A percentile compares a stretch with the other conserved stretches of the same genome.
phyloP scores from a whole-genome alignment of 1,284 basidiomycete genomes.

The Cutaneotrichosporon arboriforme region DNA sequence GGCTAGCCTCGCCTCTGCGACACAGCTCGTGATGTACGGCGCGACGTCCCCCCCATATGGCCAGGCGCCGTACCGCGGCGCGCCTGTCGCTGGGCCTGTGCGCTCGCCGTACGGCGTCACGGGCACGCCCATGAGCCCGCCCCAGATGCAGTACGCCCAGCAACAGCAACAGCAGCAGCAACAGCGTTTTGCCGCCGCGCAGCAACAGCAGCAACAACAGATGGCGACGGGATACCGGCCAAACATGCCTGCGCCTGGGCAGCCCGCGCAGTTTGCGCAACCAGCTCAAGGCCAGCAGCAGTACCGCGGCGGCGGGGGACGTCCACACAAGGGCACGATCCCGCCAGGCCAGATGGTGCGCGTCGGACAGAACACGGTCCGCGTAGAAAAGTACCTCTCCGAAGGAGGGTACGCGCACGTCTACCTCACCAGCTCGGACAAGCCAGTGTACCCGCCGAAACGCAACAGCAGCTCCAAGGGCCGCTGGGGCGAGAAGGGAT shows the following conservation, averaged over 20 bases:
- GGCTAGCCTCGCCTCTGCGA: too few species aligned
- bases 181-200: background rate
- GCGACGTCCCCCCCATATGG: background rate
- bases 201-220: conserved; percentile 1
- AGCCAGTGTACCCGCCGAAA: conserved; percentile 62
- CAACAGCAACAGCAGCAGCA: conserved; percentile 2
- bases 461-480: conserved; percentile 21
- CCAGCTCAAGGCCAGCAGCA: conserved; percentile 1
- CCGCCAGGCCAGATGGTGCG: conserved; percentile 74
- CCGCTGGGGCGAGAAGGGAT: conserved; percentile 54
- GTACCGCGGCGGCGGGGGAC: background rate
- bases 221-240: background rate
- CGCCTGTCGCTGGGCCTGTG: background rate
- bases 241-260: too few species aligned
- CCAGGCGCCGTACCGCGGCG: background rate
- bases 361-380: conserved; percentile 83
- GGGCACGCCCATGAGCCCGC: background rate
- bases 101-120: background rate
- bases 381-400: conserved; percentile 81
- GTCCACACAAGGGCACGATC: conserved; percentile 48
- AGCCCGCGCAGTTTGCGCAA: background rate
- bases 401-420: conserved; percentile 99
- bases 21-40: too few species aligned
- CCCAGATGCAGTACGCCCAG: conserved; percentile 1
- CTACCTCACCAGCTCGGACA: conserved; percentile 83